A percentile compares a stretch with the other conserved stretches of the same genome.
Evolutionary conservation across 768 basidiomycete species (phyloP).

Genomic region (Suillus cothurnatus): DNA sequence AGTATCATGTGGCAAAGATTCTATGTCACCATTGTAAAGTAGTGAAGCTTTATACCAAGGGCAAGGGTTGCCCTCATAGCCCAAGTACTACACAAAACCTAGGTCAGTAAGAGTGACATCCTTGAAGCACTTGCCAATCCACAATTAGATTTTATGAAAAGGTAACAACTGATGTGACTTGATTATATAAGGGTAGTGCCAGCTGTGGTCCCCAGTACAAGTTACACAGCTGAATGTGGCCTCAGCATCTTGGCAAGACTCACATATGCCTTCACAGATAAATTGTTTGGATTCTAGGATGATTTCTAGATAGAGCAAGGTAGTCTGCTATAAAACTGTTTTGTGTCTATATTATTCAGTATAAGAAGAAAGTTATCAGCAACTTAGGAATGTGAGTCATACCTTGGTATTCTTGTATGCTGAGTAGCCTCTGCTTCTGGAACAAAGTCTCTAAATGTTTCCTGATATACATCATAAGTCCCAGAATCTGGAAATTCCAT

Average conservation of each 20-base stretch:
- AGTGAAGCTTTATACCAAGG: constrained; percentile 9
- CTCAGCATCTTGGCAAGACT: background rate
- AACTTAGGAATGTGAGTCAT: background rate
- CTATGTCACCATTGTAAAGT: background rate
- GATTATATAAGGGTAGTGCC: background rate
- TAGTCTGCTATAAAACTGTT: constrained; percentile 10
- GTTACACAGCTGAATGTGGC: constrained; percentile 2
- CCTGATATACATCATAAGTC: background rate
- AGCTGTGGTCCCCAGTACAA: constrained; percentile 6
- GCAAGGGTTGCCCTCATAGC: constrained; percentile 22
- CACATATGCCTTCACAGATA: background rate
- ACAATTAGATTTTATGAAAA: constrained; percentile 21
- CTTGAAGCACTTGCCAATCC: constrained; percentile 21
- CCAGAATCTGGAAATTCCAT: background rate
- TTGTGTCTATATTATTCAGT: constrained; percentile 5
- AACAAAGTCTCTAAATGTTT: background rate
- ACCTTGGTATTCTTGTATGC: background rate
- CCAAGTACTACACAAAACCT: constrained; percentile 19
- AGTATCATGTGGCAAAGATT: background rate
- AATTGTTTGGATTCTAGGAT: constrained; percentile 7
- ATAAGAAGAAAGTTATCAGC: background rate
- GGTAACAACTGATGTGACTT: constrained; percentile 2
- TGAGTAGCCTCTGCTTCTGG: background rate
- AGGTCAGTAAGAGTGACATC: constrained; percentile 18
- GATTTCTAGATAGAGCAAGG: background rate